A percentile compares a stretch with the other conserved stretches of the same genome.
Evolutionary conservation across 2,329 filamentous ascomycete species (phyloP).

Genomic region (Samsoniella hepiali): DNA sequence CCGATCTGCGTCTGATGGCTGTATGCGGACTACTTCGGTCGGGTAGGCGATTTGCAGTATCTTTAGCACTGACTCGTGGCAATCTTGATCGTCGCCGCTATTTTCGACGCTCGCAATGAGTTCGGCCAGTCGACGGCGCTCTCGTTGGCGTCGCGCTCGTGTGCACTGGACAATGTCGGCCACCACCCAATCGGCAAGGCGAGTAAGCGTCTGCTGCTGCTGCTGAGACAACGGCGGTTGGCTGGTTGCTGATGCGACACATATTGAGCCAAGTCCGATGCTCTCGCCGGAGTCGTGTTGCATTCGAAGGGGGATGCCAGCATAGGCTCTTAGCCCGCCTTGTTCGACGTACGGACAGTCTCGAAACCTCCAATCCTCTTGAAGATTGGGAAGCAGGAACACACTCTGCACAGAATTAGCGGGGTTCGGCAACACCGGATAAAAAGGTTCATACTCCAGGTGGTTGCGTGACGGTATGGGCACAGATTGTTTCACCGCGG

Average conservation of each 20-base stretch:
- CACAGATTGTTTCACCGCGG: slow-evolving; percentile 43
- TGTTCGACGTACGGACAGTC: slow-evolving; percentile 38
- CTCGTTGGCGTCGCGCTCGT: slow-evolving; percentile 36
- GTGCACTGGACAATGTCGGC: slow-evolving; percentile 39
- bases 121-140: slow-evolving; percentile 37
- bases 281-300: slow-evolving; percentile 38
- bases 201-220: slow-evolving; percentile 28
- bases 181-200: slow-evolving; percentile 34
- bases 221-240: slow-evolving; percentile 31
- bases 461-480: slow-evolving; percentile 40
- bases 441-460: slow-evolving; percentile 26
- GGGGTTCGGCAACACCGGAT: background rate
- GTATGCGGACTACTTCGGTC: slow-evolving; percentile 29
- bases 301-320: slow-evolving; percentile 38
- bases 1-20: slow-evolving; percentile 24
- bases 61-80: slow-evolving; percentile 24
- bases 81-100: slow-evolving; percentile 18
- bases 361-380: slow-evolving; percentile 42
- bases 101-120: slow-evolving; percentile 29
- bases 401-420: slow-evolving; percentile 29
- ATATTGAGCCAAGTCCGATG: slow-evolving; percentile 41
- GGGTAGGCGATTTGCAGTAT: slow-evolving; percentile 35
- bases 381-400: slow-evolving; percentile 41
- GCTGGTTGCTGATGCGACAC: slow-evolving; percentile 37
- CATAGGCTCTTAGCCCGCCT: slow-evolving; percentile 40